Base-by-base conservation (phyloP, 169 alveolate genomes). In the Theileria sp. region DNA sequence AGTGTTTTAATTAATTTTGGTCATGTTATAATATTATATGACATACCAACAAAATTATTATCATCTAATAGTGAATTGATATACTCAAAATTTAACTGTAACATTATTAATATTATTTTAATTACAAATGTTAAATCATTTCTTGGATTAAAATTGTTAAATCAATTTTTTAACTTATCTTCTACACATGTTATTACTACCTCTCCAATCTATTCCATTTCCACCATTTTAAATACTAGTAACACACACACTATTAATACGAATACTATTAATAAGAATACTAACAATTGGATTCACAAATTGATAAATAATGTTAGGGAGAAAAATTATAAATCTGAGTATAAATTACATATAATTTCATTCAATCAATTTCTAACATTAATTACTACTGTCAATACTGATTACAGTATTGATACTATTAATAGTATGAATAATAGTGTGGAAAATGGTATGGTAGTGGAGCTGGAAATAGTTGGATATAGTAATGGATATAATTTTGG, bases 401-500 rank as follows among this genome's bases (percentile, higher is more conserved):
- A 4, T 19, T 7, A 8, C 6, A 26, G 25, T 9, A 70, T 19
- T 30, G 56, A 30, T 25, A n/a, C 25, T 65, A 73, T 1, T 7
- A 50, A 4, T 62, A 58, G 0, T 13, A 44, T n/a, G 60, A 60
- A 10, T 72, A 30, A 23, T 58, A 60, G 9, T 19, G n/a, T n/a
- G n/a, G n/a, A n/a, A n/a, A 15, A 1, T n/a, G 17, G 15, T 0
- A 19, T 58, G 44, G 51, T 17, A 36, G 50, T 77, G 32, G 26
- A 25, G 23, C 17, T 83, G 25, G 77, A 67, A 44, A 25, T 83
- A 7, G 74, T 77, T 62, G 87, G 75, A 6, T 66, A 13, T 72
- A 64, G 81, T 73, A 83, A 86, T 62, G 89, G 89, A 9, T 83
- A 56, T 77, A 36, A 60, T 13, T 58, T 83, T 36, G 89, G 89